A percentile compares a stretch with the other conserved stretches of the same genome.
These are phyloP conservation scores for Adansonia digitata DNA, from an alignment of 345 rosid genomes.

Conservation along the genomic window DNA sequence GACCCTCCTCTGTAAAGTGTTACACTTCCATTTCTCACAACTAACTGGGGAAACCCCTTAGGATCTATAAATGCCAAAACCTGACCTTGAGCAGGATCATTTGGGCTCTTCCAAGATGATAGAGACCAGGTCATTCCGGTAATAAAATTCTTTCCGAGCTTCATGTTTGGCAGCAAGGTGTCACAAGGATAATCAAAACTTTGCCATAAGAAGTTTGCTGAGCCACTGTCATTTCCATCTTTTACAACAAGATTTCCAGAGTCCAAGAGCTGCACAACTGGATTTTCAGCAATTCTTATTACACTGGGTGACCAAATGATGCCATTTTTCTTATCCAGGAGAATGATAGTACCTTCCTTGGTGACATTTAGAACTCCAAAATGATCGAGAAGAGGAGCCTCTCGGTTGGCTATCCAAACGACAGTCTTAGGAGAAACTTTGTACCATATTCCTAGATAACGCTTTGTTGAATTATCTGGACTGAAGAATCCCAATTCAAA, in stretches of 20 bases:
- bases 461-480: neutral
- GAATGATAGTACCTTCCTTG: conserved; percentile 14
- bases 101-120: conserved; percentile 36
- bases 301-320: conserved; percentile 30
- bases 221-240: neutral
- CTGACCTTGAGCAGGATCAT: conserved; percentile 30
- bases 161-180: conserved; percentile 38
- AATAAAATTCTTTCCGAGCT: conserved; percentile 33
- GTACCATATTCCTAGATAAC: conserved; percentile 14
- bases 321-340: neutral
- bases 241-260: conserved; percentile 42
- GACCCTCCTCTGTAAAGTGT: conserved; percentile 5
- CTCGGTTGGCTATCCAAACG: conserved; percentile 49
- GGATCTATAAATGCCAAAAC: neutral
- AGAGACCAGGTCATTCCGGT: conserved; percentile 25
- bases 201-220: conserved; percentile 22
- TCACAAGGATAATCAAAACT: conserved; percentile 50
- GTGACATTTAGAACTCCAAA: conserved; percentile 26
- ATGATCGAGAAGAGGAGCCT: conserved; percentile 17
- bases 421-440: conserved; percentile 8
- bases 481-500: conserved; percentile 12
- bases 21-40: conserved; percentile 4
- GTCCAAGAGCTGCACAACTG: conserved; percentile 36
- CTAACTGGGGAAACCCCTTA: conserved; percentile 4
- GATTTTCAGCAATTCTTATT: conserved; percentile 7